phyloP scores from a whole-genome alignment of 768 basidiomycete species.

The Russula vinacea region DNA sequence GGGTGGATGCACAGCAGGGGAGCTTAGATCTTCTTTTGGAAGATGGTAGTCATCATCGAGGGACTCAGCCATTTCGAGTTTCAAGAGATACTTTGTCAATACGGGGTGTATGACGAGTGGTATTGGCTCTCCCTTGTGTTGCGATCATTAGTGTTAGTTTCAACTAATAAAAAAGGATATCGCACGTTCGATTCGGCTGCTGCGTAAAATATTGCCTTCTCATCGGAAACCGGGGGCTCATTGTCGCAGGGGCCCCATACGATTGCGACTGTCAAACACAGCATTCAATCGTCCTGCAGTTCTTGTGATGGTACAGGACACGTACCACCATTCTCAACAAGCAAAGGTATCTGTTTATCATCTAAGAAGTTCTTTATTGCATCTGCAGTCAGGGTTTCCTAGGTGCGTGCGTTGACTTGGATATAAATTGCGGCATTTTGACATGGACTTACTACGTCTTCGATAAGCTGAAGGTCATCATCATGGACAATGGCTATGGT shows the following conservation, averaged over 20 bases:
- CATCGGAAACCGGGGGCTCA: background rate
- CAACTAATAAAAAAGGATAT: no score
- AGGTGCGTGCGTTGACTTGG: background rate
- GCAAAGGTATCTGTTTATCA: background rate
- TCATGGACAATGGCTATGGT: slow-evolving; percentile 20
- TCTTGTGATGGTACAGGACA: background rate
- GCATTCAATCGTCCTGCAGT: background rate
- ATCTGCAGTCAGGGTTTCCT: slow-evolving; percentile 15
- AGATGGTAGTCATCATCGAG: slow-evolving; percentile 4
- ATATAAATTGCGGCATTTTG: background rate
- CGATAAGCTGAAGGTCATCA: slow-evolving; percentile 16
- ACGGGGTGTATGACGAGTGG: slow-evolving; percentile 7
- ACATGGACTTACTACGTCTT: slow-evolving; percentile 9
- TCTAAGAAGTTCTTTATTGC: slow-evolving; percentile 7
- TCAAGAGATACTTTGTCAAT: slow-evolving; percentile 8
- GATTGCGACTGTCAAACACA: slow-evolving; percentile 4
- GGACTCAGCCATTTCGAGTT: background rate
- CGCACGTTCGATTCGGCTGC: background rate
- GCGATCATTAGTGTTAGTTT: background rate
- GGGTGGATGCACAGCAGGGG: slow-evolving; percentile 8
- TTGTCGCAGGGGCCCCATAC: background rate
- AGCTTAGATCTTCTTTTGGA: slow-evolving; percentile 13
- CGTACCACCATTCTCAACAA: slow-evolving; percentile 13
- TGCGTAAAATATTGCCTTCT: slow-evolving; percentile 9
- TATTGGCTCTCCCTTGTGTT: slow-evolving; percentile 9